Percentiles rank a stretch among this genome's conserved stretches.
phyloP scores from a whole-genome alignment of 2,329 filamentous ascomycete genomes.

The Pleurostoma richardsiae region DNA sequence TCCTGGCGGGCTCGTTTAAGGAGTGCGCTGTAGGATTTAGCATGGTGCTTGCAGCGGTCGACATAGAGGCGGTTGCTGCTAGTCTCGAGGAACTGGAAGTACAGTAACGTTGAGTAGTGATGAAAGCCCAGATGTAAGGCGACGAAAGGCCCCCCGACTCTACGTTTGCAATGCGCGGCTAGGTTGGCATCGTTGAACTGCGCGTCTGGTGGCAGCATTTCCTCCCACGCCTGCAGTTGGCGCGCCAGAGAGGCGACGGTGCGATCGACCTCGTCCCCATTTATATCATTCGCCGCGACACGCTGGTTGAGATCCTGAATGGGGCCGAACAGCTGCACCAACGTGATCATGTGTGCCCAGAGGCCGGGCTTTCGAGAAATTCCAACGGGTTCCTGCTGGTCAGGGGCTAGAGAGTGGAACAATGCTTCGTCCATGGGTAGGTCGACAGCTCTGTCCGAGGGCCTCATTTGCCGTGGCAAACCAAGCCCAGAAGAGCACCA shows the following conservation, averaged over 20 bases:
- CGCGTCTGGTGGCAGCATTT: slow-evolving; percentile 4
- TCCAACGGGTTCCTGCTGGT: not conserved
- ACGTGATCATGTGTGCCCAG: slow-evolving; percentile 26
- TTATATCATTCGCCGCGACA: slow-evolving; percentile 10
- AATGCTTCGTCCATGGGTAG: slow-evolving; percentile 19
- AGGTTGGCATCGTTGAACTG: slow-evolving; percentile 14
- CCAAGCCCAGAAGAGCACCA: not conserved
- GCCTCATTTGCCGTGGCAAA: not conserved
- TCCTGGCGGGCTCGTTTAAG: slow-evolving; percentile 4
- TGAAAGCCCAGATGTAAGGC: slow-evolving; percentile 29
- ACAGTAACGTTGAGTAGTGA: slow-evolving; percentile 30
- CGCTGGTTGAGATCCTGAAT: slow-evolving; percentile 26
- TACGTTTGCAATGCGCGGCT: slow-evolving; percentile 12
- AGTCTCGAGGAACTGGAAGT: slow-evolving; percentile 27
- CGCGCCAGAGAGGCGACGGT: not conserved
- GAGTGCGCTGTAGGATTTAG: slow-evolving; percentile 18
- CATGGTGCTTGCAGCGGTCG: slow-evolving; percentile 19
- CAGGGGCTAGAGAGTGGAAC: slow-evolving; percentile 11
- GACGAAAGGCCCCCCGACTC: slow-evolving; percentile 24
- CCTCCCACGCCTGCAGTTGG: slow-evolving; percentile 10
- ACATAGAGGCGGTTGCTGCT: slow-evolving; percentile 4
- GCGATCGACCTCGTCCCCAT: slow-evolving; percentile 4
- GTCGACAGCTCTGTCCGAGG: not conserved
- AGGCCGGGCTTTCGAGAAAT: slow-evolving; percentile 17
- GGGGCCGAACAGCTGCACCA: slow-evolving; percentile 22